Conservation (phyloP, 2,329 filamentous ascomycete genomes). For the Fusarium stilboides region DNA sequence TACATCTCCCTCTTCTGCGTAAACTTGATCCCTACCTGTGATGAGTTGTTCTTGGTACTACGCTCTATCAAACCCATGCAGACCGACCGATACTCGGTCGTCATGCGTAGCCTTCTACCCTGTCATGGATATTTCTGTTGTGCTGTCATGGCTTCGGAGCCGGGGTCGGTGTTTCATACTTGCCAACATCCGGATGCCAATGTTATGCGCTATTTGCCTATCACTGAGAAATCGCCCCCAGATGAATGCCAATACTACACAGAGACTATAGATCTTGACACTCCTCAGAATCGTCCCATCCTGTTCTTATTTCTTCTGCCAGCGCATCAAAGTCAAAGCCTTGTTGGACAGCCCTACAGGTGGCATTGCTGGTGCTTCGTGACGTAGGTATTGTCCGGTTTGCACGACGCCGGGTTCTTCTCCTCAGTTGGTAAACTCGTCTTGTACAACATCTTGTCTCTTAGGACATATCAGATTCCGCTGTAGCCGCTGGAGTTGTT, state of each 20-base stretch:
- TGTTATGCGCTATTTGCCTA: conserved; percentile 35
- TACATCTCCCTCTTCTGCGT: background rate
- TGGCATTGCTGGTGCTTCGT: conserved; percentile 19
- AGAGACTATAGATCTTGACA: conserved; percentile 23
- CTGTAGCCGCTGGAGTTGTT: conserved; percentile 14
- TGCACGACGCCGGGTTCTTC: conserved; percentile 30
- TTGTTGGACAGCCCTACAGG: conserved; percentile 35
- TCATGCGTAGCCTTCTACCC: conserved; percentile 28
- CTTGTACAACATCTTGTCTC: conserved; percentile 16
- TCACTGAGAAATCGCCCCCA: background rate
- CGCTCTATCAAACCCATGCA: conserved; percentile 26
- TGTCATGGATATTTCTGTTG: conserved; percentile 35
- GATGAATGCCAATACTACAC: conserved; percentile 1
- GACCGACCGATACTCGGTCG: conserved; percentile 38
- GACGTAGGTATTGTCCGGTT: conserved; percentile 7
- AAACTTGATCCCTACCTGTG: background rate
- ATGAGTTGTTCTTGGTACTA: conserved; percentile 25
- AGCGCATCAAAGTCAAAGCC: conserved; percentile 14
- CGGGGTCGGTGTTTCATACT: conserved; percentile 40
- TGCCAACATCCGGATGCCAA: conserved; percentile 18
- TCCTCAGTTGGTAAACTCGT: conserved; percentile 1
- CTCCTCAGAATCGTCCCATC: conserved; percentile 35
- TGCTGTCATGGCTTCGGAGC: conserved; percentile 40
- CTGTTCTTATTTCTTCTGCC: conserved; percentile 26
- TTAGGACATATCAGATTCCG: conserved; percentile 14